Evolutionary conservation across 2,329 filamentous ascomycete genomes (phyloP).

Genomic region (Cercospora nicotianae): DNA sequence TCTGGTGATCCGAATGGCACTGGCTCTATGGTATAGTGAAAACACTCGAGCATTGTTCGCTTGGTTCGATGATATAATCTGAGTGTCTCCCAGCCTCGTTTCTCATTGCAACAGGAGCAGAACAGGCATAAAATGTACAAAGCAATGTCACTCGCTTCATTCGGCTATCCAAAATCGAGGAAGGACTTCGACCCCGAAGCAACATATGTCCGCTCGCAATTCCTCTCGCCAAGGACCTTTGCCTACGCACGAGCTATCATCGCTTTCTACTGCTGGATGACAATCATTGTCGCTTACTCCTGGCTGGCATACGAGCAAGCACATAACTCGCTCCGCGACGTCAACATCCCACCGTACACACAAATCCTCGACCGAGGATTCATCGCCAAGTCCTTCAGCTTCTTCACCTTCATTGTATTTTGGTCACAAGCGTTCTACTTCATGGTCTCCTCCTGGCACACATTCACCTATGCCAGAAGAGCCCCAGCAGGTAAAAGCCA

Average conservation of each 20-base stretch:
- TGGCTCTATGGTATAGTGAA: not conserved
- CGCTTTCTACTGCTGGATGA: slow-evolving; percentile 21
- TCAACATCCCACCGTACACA: slow-evolving; percentile 17
- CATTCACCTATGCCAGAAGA: slow-evolving; percentile 13
- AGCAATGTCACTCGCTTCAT: not conserved
- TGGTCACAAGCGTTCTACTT: slow-evolving; percentile 24
- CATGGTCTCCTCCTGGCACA: slow-evolving; percentile 18
- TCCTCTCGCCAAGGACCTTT: slow-evolving; percentile 10
- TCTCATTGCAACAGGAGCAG: not conserved
- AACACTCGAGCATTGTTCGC: not conserved
- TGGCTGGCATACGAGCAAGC: slow-evolving; percentile 17
- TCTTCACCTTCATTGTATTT: slow-evolving; percentile 22
- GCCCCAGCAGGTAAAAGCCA: not conserved
- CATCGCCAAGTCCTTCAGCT: slow-evolving; percentile 23
- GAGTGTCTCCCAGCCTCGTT: not conserved
- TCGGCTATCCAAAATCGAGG: not conserved
- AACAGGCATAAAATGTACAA: slow-evolving; percentile 10
- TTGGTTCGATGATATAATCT: not conserved
- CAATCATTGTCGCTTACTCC: slow-evolving; percentile 20
- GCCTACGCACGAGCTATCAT: slow-evolving; percentile 14
- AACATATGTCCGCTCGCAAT: slow-evolving; percentile 17
- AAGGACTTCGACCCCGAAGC: slow-evolving; percentile 12
- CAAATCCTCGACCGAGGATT: slow-evolving; percentile 13
- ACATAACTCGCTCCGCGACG: slow-evolving; percentile 9
- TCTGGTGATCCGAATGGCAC: not conserved